These are phyloP conservation scores for Rhynchosporium secalis DNA, from an alignment of 2,329 filamentous ascomycete species.

Conservation along the genomic window DNA sequence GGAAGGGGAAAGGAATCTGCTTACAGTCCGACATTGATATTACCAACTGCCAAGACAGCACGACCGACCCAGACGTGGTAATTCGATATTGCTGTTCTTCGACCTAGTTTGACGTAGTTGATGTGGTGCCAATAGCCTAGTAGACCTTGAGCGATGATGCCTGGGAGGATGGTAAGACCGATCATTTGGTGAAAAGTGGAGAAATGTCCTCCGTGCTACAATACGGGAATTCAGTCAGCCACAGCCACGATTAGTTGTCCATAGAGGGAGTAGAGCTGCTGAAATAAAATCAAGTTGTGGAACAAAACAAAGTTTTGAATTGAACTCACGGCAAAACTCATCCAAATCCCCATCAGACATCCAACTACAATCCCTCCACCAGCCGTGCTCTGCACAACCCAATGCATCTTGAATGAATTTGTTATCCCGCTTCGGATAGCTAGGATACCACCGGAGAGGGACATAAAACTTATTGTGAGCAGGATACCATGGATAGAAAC, in stretches of 20 bases:
- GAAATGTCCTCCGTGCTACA: constrained; percentile 17
- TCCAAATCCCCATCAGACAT: constrained; percentile 19
- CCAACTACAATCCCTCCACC: constrained; percentile 18
- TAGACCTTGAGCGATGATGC: constrained; percentile 14
- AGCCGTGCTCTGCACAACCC: constrained; percentile 17
- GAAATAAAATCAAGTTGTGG: too few species aligned
- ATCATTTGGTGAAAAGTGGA: constrained; percentile 19
- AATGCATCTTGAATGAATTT: constrained; percentile 21
- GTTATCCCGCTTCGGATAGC: constrained; percentile 19
- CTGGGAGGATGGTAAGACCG: constrained; percentile 15
- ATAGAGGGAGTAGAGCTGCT: background rate
- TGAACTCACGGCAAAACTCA: constrained; percentile 4
- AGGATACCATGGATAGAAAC: constrained; percentile 22
- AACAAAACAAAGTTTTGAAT: background rate
- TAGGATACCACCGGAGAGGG: constrained; percentile 16
- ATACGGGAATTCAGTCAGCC: background rate
- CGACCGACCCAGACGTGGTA: constrained; percentile 24
- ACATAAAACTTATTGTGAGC: constrained; percentile 17
- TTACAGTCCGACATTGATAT: constrained; percentile 22
- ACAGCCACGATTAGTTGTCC: background rate
- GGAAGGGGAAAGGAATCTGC: background rate
- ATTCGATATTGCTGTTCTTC: constrained; percentile 17
- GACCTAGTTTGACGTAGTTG: constrained; percentile 20
- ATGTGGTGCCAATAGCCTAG: constrained; percentile 23
- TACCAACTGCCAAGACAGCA: constrained; percentile 14